Conservation (phyloP, 306 rosid species). For the Medicago ruthenica region DNA sequence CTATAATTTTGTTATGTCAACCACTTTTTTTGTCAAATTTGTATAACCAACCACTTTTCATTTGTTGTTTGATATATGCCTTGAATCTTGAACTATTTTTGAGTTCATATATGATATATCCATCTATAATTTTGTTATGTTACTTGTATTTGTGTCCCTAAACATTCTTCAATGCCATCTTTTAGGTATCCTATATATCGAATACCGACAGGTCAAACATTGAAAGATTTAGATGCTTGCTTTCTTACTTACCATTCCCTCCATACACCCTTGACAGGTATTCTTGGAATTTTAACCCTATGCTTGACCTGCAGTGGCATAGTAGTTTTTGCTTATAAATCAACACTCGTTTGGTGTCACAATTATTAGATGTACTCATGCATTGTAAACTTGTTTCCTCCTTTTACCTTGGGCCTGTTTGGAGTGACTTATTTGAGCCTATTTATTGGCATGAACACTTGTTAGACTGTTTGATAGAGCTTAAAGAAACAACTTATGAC, state of each 20-base stretch:
- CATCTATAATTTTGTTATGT: too few species aligned
- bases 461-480: not conserved
- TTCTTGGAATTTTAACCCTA: constrained; percentile 30
- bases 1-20: too few species aligned
- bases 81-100: too few species aligned
- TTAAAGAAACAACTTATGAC: not conserved
- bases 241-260: constrained; percentile 88
- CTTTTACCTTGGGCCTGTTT: not conserved
- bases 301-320: constrained; percentile 31
- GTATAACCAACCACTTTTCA: too few species aligned
- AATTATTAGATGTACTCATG: not conserved
- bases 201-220: constrained; percentile 87
- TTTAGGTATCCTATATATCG: constrained; percentile 96
- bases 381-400: not conserved
- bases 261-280: constrained; percentile 78
- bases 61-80: not conserved
- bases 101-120: not conserved
- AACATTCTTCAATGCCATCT: constrained; percentile 42
- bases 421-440: not conserved
- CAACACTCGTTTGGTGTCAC: not conserved
- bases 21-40: not conserved
- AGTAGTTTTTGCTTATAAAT: constrained; percentile 22
- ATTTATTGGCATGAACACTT: not conserved
- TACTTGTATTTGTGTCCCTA: constrained; percentile 25
- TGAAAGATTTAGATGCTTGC: constrained; percentile 91